Percentiles rank a stretch among this genome's conserved stretches.
phyloP scores from a whole-genome alignment of 148 eudicot genomes.

The Nyssa sinensis region DNA sequence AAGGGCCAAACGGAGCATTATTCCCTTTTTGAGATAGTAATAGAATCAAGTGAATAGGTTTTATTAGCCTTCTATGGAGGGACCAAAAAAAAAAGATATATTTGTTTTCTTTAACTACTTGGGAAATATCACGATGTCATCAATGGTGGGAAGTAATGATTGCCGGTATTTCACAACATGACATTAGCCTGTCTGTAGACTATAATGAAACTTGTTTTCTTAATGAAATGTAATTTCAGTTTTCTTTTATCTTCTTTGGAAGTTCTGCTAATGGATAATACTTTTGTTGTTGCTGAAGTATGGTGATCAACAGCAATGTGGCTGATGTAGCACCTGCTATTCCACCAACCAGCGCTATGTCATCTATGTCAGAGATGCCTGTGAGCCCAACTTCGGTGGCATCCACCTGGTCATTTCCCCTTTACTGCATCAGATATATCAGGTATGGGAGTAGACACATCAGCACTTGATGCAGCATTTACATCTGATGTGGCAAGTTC shows the following conservation, averaged over 20 bases:
- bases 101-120: not conserved
- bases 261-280: conserved; percentile 19
- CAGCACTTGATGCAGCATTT: conserved; percentile 82
- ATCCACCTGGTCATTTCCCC: conserved; percentile 85
- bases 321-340: conserved; percentile 57
- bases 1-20: not conserved
- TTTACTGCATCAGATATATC: conserved; percentile 80
- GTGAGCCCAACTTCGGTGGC: conserved; percentile 95
- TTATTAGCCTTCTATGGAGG: not conserved
- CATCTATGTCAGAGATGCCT: conserved; percentile 83
- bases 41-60: not conserved
- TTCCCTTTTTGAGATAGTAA: not conserved
- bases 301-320: conserved; percentile 66
- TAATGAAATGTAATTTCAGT: not conserved
- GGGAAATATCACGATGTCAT: not conserved
- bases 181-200: conserved; percentile 1
- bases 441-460: conserved; percentile 89
- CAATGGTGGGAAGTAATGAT: not conserved
- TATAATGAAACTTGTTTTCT: conserved; percentile 5
- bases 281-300: conserved; percentile 33
- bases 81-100: not conserved
- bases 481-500: conserved; percentile 84
- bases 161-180: not conserved
- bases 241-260: not conserved
- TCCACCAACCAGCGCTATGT: conserved; percentile 65